These are phyloP conservation scores for Xerocomus cyaneibrunnescens DNA, from an alignment of 1,284 basidiomycete species.

Conservation along the genomic window DNA sequence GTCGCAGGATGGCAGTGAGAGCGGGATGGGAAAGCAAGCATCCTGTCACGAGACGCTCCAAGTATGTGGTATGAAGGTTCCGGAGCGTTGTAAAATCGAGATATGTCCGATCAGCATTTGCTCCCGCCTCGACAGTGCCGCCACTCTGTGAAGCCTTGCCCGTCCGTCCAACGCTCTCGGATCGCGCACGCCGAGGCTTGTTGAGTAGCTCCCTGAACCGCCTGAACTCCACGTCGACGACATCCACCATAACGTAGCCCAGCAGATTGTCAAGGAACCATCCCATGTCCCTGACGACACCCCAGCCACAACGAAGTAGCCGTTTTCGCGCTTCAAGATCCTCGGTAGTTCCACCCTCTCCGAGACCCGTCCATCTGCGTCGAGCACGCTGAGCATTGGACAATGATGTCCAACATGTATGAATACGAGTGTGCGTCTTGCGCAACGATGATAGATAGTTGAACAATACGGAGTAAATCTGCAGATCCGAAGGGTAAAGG, in stretches of 20 bases:
- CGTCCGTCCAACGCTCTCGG: slow-evolving; percentile 22
- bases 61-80: slow-evolving; percentile 75
- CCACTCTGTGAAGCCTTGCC: slow-evolving; percentile 12
- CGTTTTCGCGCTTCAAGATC: slow-evolving; percentile 62
- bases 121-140: slow-evolving; percentile 12
- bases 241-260: slow-evolving; percentile 86
- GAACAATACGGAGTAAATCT: slow-evolving; percentile 76
- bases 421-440: slow-evolving; percentile 77
- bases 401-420: slow-evolving; percentile 79
- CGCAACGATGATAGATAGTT: slow-evolving; percentile 81
- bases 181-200: slow-evolving; percentile 31
- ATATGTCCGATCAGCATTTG: slow-evolving; percentile 28
- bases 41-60: slow-evolving; percentile 78
- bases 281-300: slow-evolving; percentile 80
- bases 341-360: slow-evolving; percentile 78
- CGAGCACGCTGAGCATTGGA: slow-evolving; percentile 81
- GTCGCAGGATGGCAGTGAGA: slow-evolving; percentile 62
- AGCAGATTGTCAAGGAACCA: slow-evolving; percentile 87
- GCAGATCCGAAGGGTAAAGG: slow-evolving; percentile 72
- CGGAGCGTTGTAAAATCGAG: slow-evolving; percentile 87
- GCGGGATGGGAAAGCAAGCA: slow-evolving; percentile 71
- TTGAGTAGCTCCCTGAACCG: slow-evolving; percentile 60
- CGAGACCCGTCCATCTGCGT: slow-evolving; percentile 80
- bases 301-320: slow-evolving; percentile 80
- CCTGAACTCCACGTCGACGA: slow-evolving; percentile 82